phyloP scores from a whole-genome alignment of 257 asterid genomes.

The Solanum chmielewskii region DNA sequence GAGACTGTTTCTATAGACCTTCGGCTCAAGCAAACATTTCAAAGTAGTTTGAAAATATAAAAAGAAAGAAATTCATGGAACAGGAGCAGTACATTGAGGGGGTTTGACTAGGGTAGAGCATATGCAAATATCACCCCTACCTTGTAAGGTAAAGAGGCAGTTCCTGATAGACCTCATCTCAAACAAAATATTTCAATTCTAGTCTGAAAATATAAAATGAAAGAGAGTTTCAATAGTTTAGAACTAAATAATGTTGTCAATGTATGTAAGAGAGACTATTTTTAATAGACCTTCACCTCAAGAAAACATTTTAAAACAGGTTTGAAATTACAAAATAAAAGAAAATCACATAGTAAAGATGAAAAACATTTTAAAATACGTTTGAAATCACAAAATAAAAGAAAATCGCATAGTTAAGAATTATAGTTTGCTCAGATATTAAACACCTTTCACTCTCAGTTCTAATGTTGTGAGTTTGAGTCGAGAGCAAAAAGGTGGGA shows the following conservation, averaged over 20 bases:
- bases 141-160: background rate
- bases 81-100: background rate
- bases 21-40: background rate
- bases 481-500: too few species aligned
- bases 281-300: too few species aligned
- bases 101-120: background rate
- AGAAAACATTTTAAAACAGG: too few species aligned
- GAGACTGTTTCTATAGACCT: background rate
- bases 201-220: background rate
- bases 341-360: too few species aligned
- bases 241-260: background rate
- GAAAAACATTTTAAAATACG: background rate
- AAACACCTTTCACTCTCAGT: too few species aligned
- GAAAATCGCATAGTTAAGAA: too few species aligned
- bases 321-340: too few species aligned
- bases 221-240: background rate
- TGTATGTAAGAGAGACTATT: background rate
- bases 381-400: background rate
- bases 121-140: background rate
- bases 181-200: too few species aligned
- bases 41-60: background rate
- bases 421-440: too few species aligned
- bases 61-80: background rate
- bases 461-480: too few species aligned
- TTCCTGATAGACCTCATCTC: too few species aligned